Conservation (phyloP, 2,329 filamentous ascomycete genomes). For the Alternaria brassicae region DNA sequence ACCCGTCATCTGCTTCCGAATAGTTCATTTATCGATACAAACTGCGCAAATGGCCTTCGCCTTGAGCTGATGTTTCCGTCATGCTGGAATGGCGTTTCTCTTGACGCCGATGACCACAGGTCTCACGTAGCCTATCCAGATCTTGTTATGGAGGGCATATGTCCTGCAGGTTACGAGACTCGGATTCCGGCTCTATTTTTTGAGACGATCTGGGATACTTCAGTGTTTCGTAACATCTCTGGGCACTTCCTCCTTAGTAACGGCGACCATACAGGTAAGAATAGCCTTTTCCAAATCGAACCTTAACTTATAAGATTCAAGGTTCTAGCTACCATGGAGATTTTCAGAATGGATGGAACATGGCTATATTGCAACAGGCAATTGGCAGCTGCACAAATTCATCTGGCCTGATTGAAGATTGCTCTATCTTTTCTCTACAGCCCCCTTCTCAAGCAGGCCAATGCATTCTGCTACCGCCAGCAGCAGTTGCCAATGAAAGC, state of each 20-base stretch:
- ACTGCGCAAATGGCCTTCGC: constrained; percentile 17
- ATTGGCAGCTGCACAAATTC: constrained; percentile 70
- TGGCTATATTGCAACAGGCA: constrained; percentile 66
- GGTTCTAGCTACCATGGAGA: constrained; percentile 67
- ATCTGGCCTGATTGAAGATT: constrained; percentile 64
- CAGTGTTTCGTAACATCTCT: constrained; percentile 65
- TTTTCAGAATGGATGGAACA: constrained; percentile 72
- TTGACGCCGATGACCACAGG: constrained; percentile 60
- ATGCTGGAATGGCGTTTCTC: constrained; percentile 20
- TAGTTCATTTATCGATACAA: constrained; percentile 15
- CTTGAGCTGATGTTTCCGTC: constrained; percentile 30
- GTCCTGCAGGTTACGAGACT: constrained; percentile 71
- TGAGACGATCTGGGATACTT: constrained; percentile 84
- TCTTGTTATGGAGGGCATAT: constrained; percentile 76
- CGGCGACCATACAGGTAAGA: constrained; percentile 67
- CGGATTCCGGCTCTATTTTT: constrained; percentile 79
- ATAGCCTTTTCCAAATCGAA: background rate
- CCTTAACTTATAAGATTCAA: constrained; percentile 6
- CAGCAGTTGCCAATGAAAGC: constrained; percentile 8
- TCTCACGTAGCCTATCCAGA: constrained; percentile 80
- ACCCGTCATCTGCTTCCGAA: constrained; percentile 14
- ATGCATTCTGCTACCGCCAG: background rate
- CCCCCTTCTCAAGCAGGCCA: constrained; percentile 1
- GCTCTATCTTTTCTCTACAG: constrained; percentile 48
- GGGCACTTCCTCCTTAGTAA: constrained; percentile 80